A percentile compares a stretch with the other conserved stretches of the same genome.
These are phyloP conservation scores for Cercospora sp. DNA, from an alignment of 2,329 filamentous ascomycete species.

Conservation along the genomic window DNA sequence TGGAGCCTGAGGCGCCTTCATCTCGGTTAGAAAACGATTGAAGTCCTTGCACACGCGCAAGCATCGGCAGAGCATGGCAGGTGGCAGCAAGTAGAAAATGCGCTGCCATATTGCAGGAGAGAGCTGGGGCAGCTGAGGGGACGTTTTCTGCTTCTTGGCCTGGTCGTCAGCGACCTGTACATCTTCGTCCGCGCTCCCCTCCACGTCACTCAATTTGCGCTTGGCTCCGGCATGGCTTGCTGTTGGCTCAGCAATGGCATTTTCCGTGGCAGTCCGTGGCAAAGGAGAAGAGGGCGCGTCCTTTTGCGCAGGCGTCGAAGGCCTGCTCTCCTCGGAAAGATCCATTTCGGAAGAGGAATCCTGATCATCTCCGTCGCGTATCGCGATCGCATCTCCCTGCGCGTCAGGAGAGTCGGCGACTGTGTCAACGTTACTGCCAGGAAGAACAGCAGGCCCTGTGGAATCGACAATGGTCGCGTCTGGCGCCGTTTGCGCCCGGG, in stretches of 20 bases:
- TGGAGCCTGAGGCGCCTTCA: slow-evolving; percentile 19
- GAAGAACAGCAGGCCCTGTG: not conserved
- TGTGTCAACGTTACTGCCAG: not conserved
- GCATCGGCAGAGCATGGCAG: slow-evolving; percentile 38
- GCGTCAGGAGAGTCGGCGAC: not conserved
- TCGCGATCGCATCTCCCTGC: slow-evolving; percentile 4
- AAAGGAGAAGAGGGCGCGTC: not conserved
- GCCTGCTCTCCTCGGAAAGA: slow-evolving; percentile 31
- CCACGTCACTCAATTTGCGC: slow-evolving; percentile 34
- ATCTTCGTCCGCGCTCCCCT: slow-evolving; percentile 15
- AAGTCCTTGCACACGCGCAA: slow-evolving; percentile 37
- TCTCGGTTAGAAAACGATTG: slow-evolving; percentile 33
- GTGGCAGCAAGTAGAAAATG: slow-evolving; percentile 37
- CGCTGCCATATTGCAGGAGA: slow-evolving; percentile 38
- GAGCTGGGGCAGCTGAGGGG: slow-evolving; percentile 16
- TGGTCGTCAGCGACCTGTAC: slow-evolving; percentile 18
- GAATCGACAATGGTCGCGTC: not conserved
- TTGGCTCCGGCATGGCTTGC: slow-evolving; percentile 30
- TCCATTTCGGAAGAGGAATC: slow-evolving; percentile 36
- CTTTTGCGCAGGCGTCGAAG: slow-evolving; percentile 23
- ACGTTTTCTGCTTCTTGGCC: slow-evolving; percentile 31
- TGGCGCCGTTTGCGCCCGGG: not conserved
- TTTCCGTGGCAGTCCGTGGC: not conserved
- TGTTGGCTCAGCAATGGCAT: not conserved
- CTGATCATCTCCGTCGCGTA: slow-evolving; percentile 15